These are phyloP conservation scores for Leccinum variicolor DNA, from an alignment of 768 basidiomycete genomes.

Conservation along the genomic window DNA sequence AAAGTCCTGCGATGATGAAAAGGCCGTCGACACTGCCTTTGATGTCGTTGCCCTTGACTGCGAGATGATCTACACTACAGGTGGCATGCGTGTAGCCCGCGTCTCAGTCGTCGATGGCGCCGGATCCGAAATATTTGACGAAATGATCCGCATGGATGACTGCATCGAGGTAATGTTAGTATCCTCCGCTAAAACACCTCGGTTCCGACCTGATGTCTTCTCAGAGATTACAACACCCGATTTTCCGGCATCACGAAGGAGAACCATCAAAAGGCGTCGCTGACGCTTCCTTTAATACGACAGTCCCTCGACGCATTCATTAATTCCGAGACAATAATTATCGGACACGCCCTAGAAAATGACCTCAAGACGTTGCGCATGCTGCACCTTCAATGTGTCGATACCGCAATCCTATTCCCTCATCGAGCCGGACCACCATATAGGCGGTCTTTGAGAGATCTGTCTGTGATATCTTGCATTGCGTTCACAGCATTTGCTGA, in stretches of 20 bases:
- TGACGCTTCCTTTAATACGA: constrained; percentile 66
- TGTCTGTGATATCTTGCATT: constrained; percentile 46
- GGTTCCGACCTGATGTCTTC: constrained; percentile 1
- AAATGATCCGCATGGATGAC: constrained; percentile 77
- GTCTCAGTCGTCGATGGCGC: constrained; percentile 83
- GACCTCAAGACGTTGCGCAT: constrained; percentile 89
- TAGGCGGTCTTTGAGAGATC: constrained; percentile 73
- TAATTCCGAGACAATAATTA: constrained; percentile 76
- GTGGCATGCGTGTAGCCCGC: constrained; percentile 86
- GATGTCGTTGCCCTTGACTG: constrained; percentile 92
- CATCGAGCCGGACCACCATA: constrained; percentile 77
- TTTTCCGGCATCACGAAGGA: constrained; percentile 79
- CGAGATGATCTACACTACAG: constrained; percentile 95
- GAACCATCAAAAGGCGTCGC: constrained; percentile 53
- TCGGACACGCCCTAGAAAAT: constrained; percentile 92
- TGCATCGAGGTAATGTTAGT: constrained; percentile 75
- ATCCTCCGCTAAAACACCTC: not conserved
- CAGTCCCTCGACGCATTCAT: constrained; percentile 68
- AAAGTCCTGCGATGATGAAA: not conserved
- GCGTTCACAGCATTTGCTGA: constrained; percentile 6
- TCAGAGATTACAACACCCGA: constrained; percentile 87
- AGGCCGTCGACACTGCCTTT: constrained; percentile 38
- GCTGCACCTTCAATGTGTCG: constrained; percentile 80
- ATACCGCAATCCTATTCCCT: constrained; percentile 85
- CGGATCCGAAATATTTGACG: constrained; percentile 76